Base-by-base conservation (phyloP, 495 filamentous ascomycete species). In the Podospora fimiseda region DNA sequence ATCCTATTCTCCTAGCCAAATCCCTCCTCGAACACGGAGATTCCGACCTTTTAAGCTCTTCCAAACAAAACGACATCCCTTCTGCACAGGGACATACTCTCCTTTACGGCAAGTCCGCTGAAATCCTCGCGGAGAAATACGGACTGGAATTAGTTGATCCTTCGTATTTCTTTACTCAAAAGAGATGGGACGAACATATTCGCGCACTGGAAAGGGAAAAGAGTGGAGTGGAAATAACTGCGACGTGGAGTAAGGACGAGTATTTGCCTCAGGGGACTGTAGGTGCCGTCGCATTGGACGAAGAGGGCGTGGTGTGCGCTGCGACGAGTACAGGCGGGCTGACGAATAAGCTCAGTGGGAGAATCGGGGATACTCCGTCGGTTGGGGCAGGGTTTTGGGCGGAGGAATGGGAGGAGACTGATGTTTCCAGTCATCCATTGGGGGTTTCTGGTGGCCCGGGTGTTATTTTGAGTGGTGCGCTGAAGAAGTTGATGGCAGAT, bases 361-460 rank as follows among this genome's bases (percentile, higher is more conserved):
- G 89, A 11, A 86, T 95, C 53, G 91, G 91, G 0, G 91, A 95
- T 66, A 95, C 90, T 3, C 90, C 90, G 1, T 87, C 86, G 0
- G 72, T 90, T 13, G 90, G 91, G 2, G 88, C 90, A 2, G 90
- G 90, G 8, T 95, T 90, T 62, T 95, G 89, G 89, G 89, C 89
- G 0, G 90, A 94, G 67, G 79, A 88, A 49, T 94, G 87, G 86
- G 70, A 71, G 22, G 79, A 80, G 51, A 50, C 65, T 16, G 55
- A 56, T 0, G 56, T 61, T 20, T 51, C 55, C 8, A 53, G 45
- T 8, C 20, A n/a, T 16, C 43, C 67, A 6, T 6, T 37, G 5
- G 5, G 9, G 13, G 38, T 54, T 8, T 20, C 45, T 22, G 55
- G 63, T 9, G 64, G 69, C 0, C 70, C 74, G 13, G 57, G 64